A percentile compares a stretch with the other conserved stretches of the same genome.
Conservation (phyloP, 176 grass and related monocot genomes). For the Musa troglodytarum region DNA sequence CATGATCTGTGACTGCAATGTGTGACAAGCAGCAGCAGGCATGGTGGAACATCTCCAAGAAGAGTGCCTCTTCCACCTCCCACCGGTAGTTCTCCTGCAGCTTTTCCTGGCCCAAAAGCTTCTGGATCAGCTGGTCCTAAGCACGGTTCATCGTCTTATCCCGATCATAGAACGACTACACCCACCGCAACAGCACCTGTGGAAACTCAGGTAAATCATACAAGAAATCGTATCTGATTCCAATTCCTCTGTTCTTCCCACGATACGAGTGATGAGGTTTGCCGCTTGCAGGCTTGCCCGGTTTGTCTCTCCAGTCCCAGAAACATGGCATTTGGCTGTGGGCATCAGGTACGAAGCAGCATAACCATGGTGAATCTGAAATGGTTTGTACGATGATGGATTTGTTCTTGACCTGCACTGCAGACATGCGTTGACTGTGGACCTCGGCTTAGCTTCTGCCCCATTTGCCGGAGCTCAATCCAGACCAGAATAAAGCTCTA, state of each 20-base stretch:
- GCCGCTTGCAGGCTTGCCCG: conserved; percentile 1
- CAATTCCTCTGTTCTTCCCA: too few relatives aligned
- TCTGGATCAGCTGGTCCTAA: conserved; percentile 5
- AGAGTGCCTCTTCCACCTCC: conserved; percentile 30
- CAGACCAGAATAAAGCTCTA: conserved; percentile 16
- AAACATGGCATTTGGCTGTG: conserved; percentile 16
- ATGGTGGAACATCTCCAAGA: conserved; percentile 24
- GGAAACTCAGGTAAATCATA: background rate
- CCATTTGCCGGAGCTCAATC: conserved; percentile 6
- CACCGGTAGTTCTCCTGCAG: conserved; percentile 12
- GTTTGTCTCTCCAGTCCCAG: conserved; percentile 9
- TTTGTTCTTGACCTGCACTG: background rate
- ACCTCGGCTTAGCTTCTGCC: background rate
- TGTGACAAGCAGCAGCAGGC: background rate
- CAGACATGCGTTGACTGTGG: conserved; percentile 11
- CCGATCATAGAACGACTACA: background rate
- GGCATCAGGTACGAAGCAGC: conserved; percentile 2
- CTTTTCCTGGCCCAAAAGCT: conserved; percentile 9
- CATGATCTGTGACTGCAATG: background rate
- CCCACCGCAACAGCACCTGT: background rate
- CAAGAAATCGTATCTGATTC: background rate
- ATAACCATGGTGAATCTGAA: background rate
- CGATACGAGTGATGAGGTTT: too few relatives aligned
- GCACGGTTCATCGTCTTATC: conserved; percentile 7
- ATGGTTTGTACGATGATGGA: background rate